Evolutionary conservation across 106 monocot genomes (phyloP).

Genomic region (Platanthera guangdongensis): DNA sequence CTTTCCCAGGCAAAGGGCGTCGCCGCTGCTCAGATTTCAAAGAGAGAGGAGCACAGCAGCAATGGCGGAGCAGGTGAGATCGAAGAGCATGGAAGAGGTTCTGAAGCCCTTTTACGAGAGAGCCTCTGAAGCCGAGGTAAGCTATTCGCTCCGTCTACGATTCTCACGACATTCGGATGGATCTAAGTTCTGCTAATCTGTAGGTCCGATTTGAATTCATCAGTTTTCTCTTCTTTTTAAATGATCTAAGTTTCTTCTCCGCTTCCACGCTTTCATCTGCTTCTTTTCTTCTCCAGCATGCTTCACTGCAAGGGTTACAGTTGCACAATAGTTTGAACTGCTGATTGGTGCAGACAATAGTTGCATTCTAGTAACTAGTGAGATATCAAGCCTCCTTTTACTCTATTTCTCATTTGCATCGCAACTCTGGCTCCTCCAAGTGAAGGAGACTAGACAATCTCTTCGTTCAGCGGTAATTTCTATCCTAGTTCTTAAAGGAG

Average conservation of each 20-base stretch:
- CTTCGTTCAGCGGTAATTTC: too few relatives aligned
- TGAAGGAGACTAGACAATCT: too few relatives aligned
- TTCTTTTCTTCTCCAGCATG: not conserved
- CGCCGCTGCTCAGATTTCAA: not conserved
- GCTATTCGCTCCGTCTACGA: not conserved
- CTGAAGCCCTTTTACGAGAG: slow-evolving; percentile 25
- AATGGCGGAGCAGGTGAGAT: slow-evolving; percentile 1
- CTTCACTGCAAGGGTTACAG: not conserved
- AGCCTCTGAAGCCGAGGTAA: slow-evolving; percentile 22
- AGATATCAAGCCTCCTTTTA: too few relatives aligned
- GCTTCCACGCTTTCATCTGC: not conserved
- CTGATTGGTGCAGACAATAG: too few relatives aligned
- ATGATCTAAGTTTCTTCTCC: not conserved
- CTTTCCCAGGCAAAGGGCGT: not conserved
- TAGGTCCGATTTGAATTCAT: not conserved
- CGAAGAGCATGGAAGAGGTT: slow-evolving; percentile 10
- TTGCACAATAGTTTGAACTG: not conserved
- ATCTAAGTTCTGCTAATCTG: not conserved
- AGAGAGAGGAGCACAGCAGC: not conserved
- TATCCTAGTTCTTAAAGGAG: too few relatives aligned
- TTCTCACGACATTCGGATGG: not conserved
- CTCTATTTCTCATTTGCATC: too few relatives aligned
- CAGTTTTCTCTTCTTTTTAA: too few relatives aligned
- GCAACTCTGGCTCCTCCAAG: too few relatives aligned
- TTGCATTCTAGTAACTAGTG: too few relatives aligned